Percentiles rank a stretch among this genome's conserved stretches.
These are phyloP conservation scores for Yarrowia sp. DNA, from an alignment of 805 yeast species.

Conservation along the genomic window DNA sequence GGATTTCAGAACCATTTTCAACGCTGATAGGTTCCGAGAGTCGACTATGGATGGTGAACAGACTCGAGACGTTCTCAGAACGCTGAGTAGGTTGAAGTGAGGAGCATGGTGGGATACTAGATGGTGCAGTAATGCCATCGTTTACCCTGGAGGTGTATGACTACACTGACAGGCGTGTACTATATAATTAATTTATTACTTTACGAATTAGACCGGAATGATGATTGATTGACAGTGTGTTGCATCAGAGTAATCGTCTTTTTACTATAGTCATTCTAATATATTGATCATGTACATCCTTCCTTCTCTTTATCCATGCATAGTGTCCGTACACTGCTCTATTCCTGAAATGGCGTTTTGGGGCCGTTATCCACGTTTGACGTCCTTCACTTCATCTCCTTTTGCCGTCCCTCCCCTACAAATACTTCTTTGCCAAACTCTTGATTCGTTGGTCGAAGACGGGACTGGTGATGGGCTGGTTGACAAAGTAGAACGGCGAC, in stretches of 20 bases:
- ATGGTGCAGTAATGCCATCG: not conserved
- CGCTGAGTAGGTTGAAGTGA: slow-evolving; percentile 29
- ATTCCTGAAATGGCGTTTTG: no score
- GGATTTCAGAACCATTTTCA: slow-evolving; percentile 34
- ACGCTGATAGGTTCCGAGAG: slow-evolving; percentile 12
- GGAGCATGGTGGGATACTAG: not conserved
- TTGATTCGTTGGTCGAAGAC: slow-evolving; percentile 79
- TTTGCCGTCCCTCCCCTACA: slow-evolving; percentile 50
- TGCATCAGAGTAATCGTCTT: no score
- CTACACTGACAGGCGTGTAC: slow-evolving; percentile 25
- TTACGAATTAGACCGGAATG: not conserved
- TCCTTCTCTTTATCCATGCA: not conserved
- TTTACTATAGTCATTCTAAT: not conserved
- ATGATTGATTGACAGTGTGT: no score
- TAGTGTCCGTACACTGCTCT: no score
- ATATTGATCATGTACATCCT: slow-evolving; percentile 15
- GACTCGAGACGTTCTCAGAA: slow-evolving; percentile 29
- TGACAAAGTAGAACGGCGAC: slow-evolving; percentile 83
- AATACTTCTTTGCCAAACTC: slow-evolving; percentile 74
- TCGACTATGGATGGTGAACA: slow-evolving; percentile 17
- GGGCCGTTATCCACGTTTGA: no score
- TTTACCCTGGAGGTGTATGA: not conserved
- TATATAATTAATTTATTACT: slow-evolving; percentile 34
- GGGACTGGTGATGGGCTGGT: slow-evolving; percentile 74
- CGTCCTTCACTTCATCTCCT: no score